Evolutionary conservation across 805 yeast genomes (phyloP), one percentile per base, ranked within the genome.

Genomic region (Wickerhamomyces strasburgensis): DNA sequence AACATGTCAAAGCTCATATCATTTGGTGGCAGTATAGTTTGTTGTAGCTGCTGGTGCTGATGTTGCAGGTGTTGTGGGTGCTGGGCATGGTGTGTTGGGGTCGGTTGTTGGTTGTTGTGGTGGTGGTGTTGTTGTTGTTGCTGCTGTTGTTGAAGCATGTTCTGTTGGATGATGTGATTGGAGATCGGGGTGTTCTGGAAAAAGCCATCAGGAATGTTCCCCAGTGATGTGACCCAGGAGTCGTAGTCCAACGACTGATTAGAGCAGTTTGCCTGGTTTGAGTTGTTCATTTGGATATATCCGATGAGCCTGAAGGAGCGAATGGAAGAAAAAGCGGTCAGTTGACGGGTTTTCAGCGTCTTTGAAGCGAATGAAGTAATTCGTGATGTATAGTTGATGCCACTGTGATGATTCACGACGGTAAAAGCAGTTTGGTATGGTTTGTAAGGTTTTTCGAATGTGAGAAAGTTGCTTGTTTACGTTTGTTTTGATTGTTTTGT

Each of bases 141-240:
- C 25, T 27, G 24, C 13, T 17, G 26, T 26, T 18, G 23, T 28
- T 19, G 31, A 19, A 13, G 6, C 13, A 28, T 36, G 15, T 29
- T 31, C 14, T 48, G 44, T 25, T 52, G 46, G 19, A 47, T 34
- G 15, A 47, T 48, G 16, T 47, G 55, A 28, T 43, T 43, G 7
- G 55, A 36, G 31, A 50, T 43, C 5, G 57, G 56, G 2, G 56
- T 53, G 29, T 49, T 47, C 34, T 48, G 55, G 27, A 50, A 49
- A 30, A 49, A 29, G 3, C 55, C 55, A 27, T 53, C 56, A 28
- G 49, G 56, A 11, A 51, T 50, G 16, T 44, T 44, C 3, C 52
- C 52, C 17, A 52, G 33, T 27, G 50, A 44, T 29, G 46, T 48
- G 25, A 52, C 55, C 58, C 58, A 53, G 5, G 47, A 39, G 15